Base-by-base conservation (phyloP, 768 basidiomycete species). In the Boletus coccyginus region DNA sequence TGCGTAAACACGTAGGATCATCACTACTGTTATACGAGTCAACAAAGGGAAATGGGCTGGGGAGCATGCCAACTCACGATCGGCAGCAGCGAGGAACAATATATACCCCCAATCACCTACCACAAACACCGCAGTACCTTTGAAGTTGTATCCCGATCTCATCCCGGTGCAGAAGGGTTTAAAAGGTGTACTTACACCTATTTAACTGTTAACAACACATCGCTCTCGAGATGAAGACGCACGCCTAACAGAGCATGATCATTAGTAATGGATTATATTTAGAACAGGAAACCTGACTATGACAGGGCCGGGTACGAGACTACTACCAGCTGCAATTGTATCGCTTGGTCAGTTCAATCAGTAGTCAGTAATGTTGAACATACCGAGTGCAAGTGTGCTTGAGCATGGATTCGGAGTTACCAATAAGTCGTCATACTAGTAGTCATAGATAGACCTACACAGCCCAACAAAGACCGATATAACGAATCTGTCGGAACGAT, bases 121-220 rank as follows among this genome's bases (percentile, higher is more conserved):
- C 27, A 27, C 27, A 27, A 27, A 27, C 4, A 63, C 0, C 0
- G 19, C 33, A 29, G n/a, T 42, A 46, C 56, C 60, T 63, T 59
- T 7, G 2, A 19, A 5, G 52, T 27, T 27, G 27, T 27, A 27
- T 27, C 27, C 27, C 2, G 12, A 24, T 21, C 16, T 39, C 4
- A 32, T 19, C 21, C 11, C 8, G 17, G 21, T 40, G 9, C 39
- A 1, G 27, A 19, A 19, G 12, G 19, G 3, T 29, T 6, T 46
- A 13, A 14, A 44, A 17, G 1, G 38, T 27, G 35, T 12, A 12
- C 63, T 47, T 51, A 64, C 63, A 65, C 2, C 63, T 65, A n/a
- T 21, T 14, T 3, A 6, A 19, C 2, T 2, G 12, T 53, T 29
- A 36, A 5, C 17, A 5, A 9, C 13, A 16, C 13, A 24, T 2